These are phyloP conservation scores for Xylariaceae sp. DNA, from an alignment of 2,329 filamentous ascomycete species.

Conservation along the genomic window DNA sequence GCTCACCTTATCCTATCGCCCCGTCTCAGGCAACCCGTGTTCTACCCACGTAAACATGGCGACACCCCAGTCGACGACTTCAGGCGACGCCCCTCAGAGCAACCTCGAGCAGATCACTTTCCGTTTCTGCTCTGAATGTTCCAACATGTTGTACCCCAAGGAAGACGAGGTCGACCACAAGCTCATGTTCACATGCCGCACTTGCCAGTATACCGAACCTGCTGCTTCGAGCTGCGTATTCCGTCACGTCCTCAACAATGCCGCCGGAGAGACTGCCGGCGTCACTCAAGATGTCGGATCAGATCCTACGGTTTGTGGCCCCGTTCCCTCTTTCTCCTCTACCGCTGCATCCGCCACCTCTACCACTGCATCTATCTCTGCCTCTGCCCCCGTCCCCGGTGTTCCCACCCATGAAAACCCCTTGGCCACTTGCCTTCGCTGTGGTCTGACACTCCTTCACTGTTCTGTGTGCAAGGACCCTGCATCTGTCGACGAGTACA, in stretches of 20 bases:
- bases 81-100: slow-evolving; percentile 44
- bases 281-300: slow-evolving; percentile 96
- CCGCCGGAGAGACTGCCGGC: slow-evolving; percentile 91
- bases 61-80: slow-evolving; percentile 52
- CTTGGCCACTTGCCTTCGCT: slow-evolving; percentile 31
- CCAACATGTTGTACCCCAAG: slow-evolving; percentile 96
- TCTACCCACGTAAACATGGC: neutral
- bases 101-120: slow-evolving; percentile 83
- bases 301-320: slow-evolving; percentile 92
- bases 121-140: slow-evolving; percentile 97
- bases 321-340: slow-evolving; percentile 34
- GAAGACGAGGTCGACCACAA: slow-evolving; percentile 82
- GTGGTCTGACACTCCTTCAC: slow-evolving; percentile 32
- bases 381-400: slow-evolving; percentile 5
- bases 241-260: slow-evolving; percentile 88
- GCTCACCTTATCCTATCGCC: too few relatives aligned
- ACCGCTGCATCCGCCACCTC: slow-evolving; percentile 7
- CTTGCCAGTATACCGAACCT: slow-evolving; percentile 86
- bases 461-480: slow-evolving; percentile 29
- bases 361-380: slow-evolving; percentile 8
- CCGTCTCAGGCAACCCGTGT: too few relatives aligned
- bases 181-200: slow-evolving; percentile 93
- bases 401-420: slow-evolving; percentile 15
- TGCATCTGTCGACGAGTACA: slow-evolving; percentile 29
- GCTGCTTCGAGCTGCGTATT: slow-evolving; percentile 90